Base-by-base conservation (phyloP, 805 yeast species). In the Yamadazyma paraphyllophila region DNA sequence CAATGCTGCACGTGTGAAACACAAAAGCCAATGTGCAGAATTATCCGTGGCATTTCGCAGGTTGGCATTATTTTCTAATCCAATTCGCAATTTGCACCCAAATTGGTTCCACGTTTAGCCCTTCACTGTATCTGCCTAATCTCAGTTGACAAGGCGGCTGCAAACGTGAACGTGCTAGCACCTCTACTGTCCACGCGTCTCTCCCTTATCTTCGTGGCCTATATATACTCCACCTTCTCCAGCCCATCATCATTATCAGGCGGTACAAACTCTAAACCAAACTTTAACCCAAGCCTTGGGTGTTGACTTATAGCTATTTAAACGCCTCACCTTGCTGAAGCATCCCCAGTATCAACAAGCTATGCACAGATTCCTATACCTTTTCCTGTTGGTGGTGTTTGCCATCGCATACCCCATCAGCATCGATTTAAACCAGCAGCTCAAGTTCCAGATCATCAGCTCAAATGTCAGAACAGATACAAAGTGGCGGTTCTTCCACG, bases 381-480 rank as follows among this genome's bases (percentile, higher is more conserved):
- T 40, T 20, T 33, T 42, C 2, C 14, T 42, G n/a, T 4, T 29
- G 5, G n/a, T 36, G 10, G 30, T 16, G 7, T 4, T 30, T 10
- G 46, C 17, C 7, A 17, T 17, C 12, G 31, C 49, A 8, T 37
- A 4, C 36, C 43, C 49, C 26, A 11, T 36, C 14, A 12, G 8
- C 11, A n/a, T 41, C 2, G 42, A 41, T 30, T 44, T 47, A 13
- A 29, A 27, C 10, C 49, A 49, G 20, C 8, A 13, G 1, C 42
- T 50, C 6, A 30, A 47, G 14, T 47, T 50, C 24, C 43, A 57
- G 13, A 43, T 56, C 9, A 73, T 72, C 50, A 60, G 69, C 11
- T 68, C 71, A 50, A 75, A 75, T 51, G 67, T 74, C 36, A 58
- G 80, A 36, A 66, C 61, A 39, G 78, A 72, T 41, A 68, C 71